phyloP scores from a whole-genome alignment of 306 rosid genomes.

The Hippophae gyantsensis region DNA sequence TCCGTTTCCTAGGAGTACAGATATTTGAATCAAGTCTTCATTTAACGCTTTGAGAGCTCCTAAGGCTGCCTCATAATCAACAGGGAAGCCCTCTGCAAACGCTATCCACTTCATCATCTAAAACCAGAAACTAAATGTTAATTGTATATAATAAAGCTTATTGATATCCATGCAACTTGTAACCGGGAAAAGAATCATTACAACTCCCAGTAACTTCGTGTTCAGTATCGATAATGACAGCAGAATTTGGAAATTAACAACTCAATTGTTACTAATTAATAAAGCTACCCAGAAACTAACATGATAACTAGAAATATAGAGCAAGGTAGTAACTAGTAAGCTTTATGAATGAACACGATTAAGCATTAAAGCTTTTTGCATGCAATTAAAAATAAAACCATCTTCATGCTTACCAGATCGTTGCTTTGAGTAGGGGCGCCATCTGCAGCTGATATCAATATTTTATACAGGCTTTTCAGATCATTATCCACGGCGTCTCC shows the following conservation, averaged over 20 bases:
- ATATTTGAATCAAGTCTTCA: conserved; percentile 41
- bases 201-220: too few species aligned
- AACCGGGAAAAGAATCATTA: neutral
- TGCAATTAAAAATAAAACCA: neutral
- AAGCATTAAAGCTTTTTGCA: neutral
- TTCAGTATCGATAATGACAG: too few species aligned
- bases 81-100: conserved; percentile 60
- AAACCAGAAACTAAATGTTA: conserved; percentile 10
- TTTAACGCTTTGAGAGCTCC: conserved; percentile 58
- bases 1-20: conserved; percentile 73
- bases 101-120: conserved; percentile 66
- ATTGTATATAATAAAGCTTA: conserved; percentile 1
- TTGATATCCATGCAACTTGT: neutral
- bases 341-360: neutral
- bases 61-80: conserved; percentile 30
- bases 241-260: too few species aligned
- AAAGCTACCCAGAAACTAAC: too few species aligned
- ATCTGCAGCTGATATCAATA: conserved; percentile 27
- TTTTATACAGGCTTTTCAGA: conserved; percentile 38
- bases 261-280: too few species aligned
- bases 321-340: neutral
- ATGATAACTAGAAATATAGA: too few species aligned
- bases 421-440: conserved; percentile 25
- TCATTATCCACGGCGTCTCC: conserved; percentile 36
- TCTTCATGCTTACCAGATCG: conserved; percentile 31